phyloP scores from a whole-genome alignment of 495 filamentous ascomycete species.

The Parathielavia appendiculata region DNA sequence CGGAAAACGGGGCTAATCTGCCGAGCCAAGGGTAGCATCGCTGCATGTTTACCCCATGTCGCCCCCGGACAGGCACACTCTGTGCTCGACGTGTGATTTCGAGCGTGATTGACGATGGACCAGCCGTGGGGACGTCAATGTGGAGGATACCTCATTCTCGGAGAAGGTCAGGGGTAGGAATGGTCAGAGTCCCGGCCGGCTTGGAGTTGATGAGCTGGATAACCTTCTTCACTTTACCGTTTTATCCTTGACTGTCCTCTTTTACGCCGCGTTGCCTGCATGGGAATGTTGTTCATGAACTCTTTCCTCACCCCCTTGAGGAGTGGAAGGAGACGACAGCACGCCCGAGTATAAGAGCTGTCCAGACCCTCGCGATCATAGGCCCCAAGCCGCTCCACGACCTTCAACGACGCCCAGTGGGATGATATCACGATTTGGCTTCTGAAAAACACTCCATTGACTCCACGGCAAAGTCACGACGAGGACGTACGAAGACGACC shows the following conservation, averaged over 20 bases:
- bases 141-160: conserved; percentile 8
- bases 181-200: background rate
- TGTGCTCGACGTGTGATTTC: conserved; percentile 28
- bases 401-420: background rate
- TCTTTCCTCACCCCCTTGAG: conserved; percentile 3
- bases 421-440: background rate
- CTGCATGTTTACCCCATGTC: conserved; percentile 11
- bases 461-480: background rate
- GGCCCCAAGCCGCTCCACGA: background rate
- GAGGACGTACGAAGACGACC: background rate
- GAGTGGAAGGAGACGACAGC: background rate
- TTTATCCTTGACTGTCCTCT: background rate
- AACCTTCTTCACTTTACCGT: background rate
- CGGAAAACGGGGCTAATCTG: conserved; percentile 30
- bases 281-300: conserved; percentile 5
- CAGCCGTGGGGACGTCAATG: background rate
- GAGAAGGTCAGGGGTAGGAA: background rate
- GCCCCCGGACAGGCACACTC: conserved; percentile 11
- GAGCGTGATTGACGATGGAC: conserved; percentile 17
- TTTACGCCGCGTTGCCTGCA: conserved; percentile 20
- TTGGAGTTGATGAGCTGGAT: background rate
- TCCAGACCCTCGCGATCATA: background rate
- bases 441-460: background rate
- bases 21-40: conserved; percentile 27
- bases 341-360: conserved; percentile 10